Evolutionary conservation across 2,329 filamentous ascomycete genomes (phyloP).

Genomic region (Aspergillus proliferans): DNA sequence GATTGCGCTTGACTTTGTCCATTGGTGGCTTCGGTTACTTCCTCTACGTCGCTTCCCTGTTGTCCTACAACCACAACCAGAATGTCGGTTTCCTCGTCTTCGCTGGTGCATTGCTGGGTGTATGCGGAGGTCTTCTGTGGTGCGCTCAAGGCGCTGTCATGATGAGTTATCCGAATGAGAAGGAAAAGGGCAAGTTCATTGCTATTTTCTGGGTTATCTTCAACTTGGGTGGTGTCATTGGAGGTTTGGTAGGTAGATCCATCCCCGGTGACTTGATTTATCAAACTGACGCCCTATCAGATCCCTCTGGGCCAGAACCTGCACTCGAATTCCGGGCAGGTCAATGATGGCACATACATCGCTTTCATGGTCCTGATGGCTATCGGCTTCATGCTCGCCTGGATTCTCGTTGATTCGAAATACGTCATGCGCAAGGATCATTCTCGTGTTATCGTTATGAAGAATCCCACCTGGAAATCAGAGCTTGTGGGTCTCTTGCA

Average conservation of each 20-base stretch:
- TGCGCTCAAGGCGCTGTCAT: slow-evolving; percentile 48
- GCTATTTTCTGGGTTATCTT: slow-evolving; percentile 94
- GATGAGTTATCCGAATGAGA: slow-evolving; percentile 79
- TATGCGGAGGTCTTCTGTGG: slow-evolving; percentile 47
- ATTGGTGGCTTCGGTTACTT: slow-evolving; percentile 45
- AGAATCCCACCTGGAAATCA: slow-evolving; percentile 78
- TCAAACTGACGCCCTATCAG: slow-evolving; percentile 13
- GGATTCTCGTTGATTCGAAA: slow-evolving; percentile 64
- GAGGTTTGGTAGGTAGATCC: slow-evolving; percentile 53
- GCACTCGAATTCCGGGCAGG: slow-evolving; percentile 33
- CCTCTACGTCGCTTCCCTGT: slow-evolving; percentile 44
- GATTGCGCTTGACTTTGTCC: slow-evolving; percentile 39
- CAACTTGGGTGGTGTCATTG: slow-evolving; percentile 85
- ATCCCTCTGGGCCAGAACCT: slow-evolving; percentile 44
- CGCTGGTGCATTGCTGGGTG: slow-evolving; percentile 44
- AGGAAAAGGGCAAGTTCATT: slow-evolving; percentile 80
- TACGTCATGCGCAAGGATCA: slow-evolving; percentile 71
- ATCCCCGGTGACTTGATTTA: not conserved
- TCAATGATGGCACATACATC: slow-evolving; percentile 73
- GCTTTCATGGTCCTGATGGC: slow-evolving; percentile 82
- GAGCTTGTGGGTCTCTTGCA: slow-evolving; percentile 72
- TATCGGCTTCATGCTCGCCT: slow-evolving; percentile 61
- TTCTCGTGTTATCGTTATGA: slow-evolving; percentile 76
- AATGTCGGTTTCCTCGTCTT: slow-evolving; percentile 46
- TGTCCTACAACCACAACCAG: slow-evolving; percentile 46